phyloP scores from a whole-genome alignment of 192 early-diverging fungal genomes.

The Backusella mclennaniae region DNA sequence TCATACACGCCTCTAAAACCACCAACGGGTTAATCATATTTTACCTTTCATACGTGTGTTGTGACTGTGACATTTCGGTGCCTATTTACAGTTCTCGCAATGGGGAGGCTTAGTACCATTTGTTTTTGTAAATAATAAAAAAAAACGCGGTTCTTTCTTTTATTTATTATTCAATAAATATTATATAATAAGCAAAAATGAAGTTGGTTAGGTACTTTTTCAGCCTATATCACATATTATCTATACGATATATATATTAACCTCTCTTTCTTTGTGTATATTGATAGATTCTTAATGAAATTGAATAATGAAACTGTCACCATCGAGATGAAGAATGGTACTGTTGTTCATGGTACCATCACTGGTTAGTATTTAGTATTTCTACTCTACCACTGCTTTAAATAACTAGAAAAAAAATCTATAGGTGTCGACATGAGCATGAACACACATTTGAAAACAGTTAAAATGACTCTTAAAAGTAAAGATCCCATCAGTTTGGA shows the following conservation, averaged over 20 bases:
- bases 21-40: too few species aligned
- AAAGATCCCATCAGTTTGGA: constrained; percentile 90
- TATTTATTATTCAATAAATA: not conserved
- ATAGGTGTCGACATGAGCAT: constrained; percentile 97
- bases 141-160: not conserved
- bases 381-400: not conserved
- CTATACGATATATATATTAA: not conserved
- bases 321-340: constrained; percentile 99
- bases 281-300: constrained; percentile 93
- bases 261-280: not conserved
- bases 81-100: too few species aligned
- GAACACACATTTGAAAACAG: constrained; percentile 98
- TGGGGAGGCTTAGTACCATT: not conserved
- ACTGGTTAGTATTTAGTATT: constrained; percentile 46
- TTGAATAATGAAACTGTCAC: constrained; percentile 96
- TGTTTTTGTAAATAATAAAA: not conserved
- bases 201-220: constrained; percentile 14
- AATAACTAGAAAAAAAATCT: constrained; percentile 2
- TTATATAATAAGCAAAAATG: constrained; percentile 7
- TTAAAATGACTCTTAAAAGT: constrained; percentile 97
- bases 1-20: too few species aligned
- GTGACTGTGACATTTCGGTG: too few species aligned
- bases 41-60: too few species aligned
- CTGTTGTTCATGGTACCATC: constrained; percentile 94
- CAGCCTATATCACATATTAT: not conserved